These are phyloP conservation scores for Kwoniella shandongensis DNA, from an alignment of 768 basidiomycete genomes.

Conservation along the genomic window DNA sequence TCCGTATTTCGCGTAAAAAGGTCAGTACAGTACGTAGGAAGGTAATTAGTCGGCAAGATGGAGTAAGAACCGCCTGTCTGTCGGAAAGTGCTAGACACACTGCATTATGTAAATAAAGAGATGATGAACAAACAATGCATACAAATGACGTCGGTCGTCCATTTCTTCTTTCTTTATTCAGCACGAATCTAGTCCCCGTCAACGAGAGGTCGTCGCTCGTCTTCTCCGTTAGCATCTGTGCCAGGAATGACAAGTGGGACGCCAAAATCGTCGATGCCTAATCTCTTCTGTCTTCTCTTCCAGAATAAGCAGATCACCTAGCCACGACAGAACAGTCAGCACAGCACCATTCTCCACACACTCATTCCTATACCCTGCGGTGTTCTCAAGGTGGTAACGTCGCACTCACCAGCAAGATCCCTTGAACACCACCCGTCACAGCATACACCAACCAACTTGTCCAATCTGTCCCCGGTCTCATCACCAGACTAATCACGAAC, in stretches of 20 bases:
- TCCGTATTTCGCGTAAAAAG: constrained; percentile 31
- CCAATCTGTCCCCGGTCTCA: constrained; percentile 54
- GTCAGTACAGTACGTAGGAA: no score
- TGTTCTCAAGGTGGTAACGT: no score
- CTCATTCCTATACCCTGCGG: no score
- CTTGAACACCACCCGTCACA: constrained; percentile 76
- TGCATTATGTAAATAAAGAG: no score
- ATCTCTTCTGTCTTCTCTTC: constrained; percentile 71
- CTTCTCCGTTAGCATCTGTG: not conserved
- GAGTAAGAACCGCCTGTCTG: no score
- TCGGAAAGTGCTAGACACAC: no score
- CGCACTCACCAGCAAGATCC: constrained; percentile 61
- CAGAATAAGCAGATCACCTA: constrained; percentile 76
- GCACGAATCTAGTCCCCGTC: constrained; percentile 17
- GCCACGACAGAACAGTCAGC: not conserved
- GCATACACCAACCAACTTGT: constrained; percentile 54
- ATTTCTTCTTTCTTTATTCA: no score
- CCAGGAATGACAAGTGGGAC: constrained; percentile 55
- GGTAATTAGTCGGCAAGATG: no score
- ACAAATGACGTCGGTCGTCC: no score
- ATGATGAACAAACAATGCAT: constrained; percentile 9
- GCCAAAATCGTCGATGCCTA: constrained; percentile 89
- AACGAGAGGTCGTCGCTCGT: constrained; percentile 14
- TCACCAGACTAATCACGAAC: constrained; percentile 66
- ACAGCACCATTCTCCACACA: not conserved